Conservation (phyloP, 345 rosid genomes). For the Eutrema japonicum region DNA sequence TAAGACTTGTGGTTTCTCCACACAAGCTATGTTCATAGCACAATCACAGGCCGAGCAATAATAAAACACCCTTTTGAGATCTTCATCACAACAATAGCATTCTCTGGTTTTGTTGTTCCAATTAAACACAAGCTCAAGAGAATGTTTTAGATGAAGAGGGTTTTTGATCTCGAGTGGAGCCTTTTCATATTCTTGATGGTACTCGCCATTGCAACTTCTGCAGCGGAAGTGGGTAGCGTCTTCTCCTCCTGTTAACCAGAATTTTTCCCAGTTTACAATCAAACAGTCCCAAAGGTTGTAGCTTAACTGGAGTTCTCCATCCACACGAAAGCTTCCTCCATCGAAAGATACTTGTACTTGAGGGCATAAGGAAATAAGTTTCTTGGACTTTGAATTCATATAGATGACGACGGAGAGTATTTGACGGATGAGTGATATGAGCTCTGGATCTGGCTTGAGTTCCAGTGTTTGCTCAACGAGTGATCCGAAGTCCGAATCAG, state of each 20-base stretch:
- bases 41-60: too few species aligned
- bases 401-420: neutral
- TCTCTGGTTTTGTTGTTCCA: too few species aligned
- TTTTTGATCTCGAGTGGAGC: neutral
- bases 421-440: neutral
- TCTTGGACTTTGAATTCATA: neutral
- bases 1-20: too few species aligned
- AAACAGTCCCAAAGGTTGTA: neutral
- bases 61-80: too few species aligned
- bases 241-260: neutral
- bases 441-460: neutral
- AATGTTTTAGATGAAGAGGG: too few species aligned
- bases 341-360: neutral
- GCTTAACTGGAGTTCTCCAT: neutral
- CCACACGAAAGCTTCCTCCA: neutral
- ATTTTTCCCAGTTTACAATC: neutral
- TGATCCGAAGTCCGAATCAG: neutral
- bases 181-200: constrained; percentile 4
- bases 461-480: neutral
- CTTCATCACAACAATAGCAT: too few species aligned
- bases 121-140: too few species aligned
- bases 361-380: neutral
- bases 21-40: too few species aligned
- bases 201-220: neutral
- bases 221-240: neutral